phyloP scores from a whole-genome alignment of 805 yeast genomes.

The Cyberlindnera xylosilytica region DNA sequence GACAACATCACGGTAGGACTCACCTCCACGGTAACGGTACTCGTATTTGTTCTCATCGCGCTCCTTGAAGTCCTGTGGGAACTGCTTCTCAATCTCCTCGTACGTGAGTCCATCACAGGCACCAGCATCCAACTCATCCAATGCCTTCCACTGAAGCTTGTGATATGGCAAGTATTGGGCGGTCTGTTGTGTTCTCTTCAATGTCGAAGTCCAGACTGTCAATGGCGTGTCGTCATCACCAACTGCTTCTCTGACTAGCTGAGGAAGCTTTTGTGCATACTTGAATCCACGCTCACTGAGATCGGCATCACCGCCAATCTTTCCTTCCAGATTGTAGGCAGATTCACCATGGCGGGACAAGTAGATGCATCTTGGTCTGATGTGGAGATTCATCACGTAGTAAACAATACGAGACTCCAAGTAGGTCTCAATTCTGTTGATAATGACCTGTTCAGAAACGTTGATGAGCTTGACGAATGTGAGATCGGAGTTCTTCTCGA shows the following conservation, averaged over 20 bases:
- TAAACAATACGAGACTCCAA: constrained; percentile 90
- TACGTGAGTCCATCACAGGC: constrained; percentile 97
- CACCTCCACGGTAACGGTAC: constrained; percentile 96
- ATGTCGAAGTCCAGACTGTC: constrained; percentile 95
- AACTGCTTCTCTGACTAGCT: constrained; percentile 52
- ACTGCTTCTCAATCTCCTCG: constrained; percentile 79
- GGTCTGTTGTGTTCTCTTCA: constrained; percentile 89
- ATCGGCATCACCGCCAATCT: constrained; percentile 93
- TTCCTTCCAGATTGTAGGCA: constrained; percentile 85
- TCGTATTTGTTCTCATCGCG: constrained; percentile 95
- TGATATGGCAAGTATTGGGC: constrained; percentile 78
- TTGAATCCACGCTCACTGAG: constrained; percentile 79
- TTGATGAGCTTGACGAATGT: constrained; percentile 88
- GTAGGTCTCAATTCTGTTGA: constrained; percentile 84
- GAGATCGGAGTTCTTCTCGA: constrained; percentile 52
- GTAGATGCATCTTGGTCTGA: constrained; percentile 90
- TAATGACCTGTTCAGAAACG: constrained; percentile 82
- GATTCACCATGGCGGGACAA: constrained; percentile 96
- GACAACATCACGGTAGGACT: constrained; percentile 92
- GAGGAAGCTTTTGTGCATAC: constrained; percentile 80
- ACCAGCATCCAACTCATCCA: constrained; percentile 96
- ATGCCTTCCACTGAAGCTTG: constrained; percentile 91
- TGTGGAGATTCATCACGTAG: constrained; percentile 92
- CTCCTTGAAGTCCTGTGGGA: constrained; percentile 94
- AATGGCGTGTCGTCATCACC: constrained; percentile 53